These are phyloP conservation scores for Linum usitatissimum DNA, from an alignment of 345 rosid genomes.

Conservation along the genomic window DNA sequence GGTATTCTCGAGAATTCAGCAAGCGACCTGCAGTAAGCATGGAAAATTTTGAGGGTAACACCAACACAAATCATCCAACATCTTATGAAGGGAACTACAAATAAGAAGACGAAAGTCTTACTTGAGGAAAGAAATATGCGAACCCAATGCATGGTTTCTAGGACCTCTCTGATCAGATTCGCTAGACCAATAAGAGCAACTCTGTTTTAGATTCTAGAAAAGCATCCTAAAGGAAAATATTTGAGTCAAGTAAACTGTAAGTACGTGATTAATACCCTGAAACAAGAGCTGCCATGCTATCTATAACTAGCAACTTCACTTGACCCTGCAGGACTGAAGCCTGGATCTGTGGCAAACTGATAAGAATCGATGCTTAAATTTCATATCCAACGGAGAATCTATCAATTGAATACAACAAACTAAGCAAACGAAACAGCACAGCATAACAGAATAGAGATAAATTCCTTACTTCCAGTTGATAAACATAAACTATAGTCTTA, in stretches of 20 bases:
- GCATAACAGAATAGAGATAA: not conserved
- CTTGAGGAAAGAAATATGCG: slow-evolving; percentile 86
- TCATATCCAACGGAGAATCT: not conserved
- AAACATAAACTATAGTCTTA: too few species aligned
- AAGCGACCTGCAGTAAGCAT: slow-evolving; percentile 40
- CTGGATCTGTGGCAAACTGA: slow-evolving; percentile 73
- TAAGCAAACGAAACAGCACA: not conserved
- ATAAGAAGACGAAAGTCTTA: slow-evolving; percentile 21
- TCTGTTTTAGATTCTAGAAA: slow-evolving; percentile 6
- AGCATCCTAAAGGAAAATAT: too few species aligned
- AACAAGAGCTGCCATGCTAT: slow-evolving; percentile 84
- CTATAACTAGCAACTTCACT: slow-evolving; percentile 74
- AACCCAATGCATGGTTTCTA: slow-evolving; percentile 47
- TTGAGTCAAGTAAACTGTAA: too few species aligned
- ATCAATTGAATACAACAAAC: not conserved
- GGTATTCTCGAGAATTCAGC: slow-evolving; percentile 80
- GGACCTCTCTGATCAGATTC: slow-evolving; percentile 42
- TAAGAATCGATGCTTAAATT: not conserved
- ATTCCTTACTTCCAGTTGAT: too few species aligned
- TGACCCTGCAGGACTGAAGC: slow-evolving; percentile 53
- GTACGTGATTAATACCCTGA: slow-evolving; percentile 40
- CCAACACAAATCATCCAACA: slow-evolving; percentile 5
- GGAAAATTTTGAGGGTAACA: slow-evolving; percentile 10
- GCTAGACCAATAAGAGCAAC: slow-evolving; percentile 27
- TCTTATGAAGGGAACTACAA: slow-evolving; percentile 3